Evolutionary conservation across 2,329 filamentous ascomycete genomes (phyloP).

Genomic region (Diaporthe destruens): DNA sequence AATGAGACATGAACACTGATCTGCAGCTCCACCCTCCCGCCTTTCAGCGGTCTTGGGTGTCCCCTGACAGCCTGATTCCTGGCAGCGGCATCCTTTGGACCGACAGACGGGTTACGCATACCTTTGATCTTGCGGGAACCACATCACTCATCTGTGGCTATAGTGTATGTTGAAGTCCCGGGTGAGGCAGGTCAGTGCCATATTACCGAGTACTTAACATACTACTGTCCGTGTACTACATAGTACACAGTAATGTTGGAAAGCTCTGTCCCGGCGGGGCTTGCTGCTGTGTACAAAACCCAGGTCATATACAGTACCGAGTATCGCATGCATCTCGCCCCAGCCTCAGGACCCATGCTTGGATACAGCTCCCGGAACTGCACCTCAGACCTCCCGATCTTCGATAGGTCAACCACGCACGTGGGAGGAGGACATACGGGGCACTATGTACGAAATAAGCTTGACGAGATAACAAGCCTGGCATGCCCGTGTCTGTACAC

Average conservation of each 20-base stretch:
- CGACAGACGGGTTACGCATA: no score
- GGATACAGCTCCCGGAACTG: slow-evolving; percentile 1
- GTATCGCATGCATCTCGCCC: background rate
- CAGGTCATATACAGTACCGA: no score
- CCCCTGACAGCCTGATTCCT: no score
- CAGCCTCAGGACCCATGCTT: background rate
- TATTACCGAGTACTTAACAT: no score
- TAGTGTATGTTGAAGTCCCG: no score
- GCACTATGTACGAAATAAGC: no score
- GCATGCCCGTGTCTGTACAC: background rate
- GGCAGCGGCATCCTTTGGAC: background rate
- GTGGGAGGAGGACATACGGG: background rate
- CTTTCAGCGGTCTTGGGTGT: background rate
- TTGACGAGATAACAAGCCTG: background rate
- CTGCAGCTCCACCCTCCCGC: slow-evolving; percentile 8
- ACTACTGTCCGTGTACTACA: no score
- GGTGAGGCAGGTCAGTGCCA: background rate
- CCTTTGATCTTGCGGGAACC: background rate
- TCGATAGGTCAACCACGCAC: background rate
- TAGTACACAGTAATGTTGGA: no score
- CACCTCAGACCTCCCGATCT: background rate
- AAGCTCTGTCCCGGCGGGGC: background rate
- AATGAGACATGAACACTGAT: background rate
- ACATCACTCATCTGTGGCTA: background rate
- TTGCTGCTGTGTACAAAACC: background rate